phyloP scores from a whole-genome alignment of 148 eudicot species.

The Amaranthus palmeri region DNA sequence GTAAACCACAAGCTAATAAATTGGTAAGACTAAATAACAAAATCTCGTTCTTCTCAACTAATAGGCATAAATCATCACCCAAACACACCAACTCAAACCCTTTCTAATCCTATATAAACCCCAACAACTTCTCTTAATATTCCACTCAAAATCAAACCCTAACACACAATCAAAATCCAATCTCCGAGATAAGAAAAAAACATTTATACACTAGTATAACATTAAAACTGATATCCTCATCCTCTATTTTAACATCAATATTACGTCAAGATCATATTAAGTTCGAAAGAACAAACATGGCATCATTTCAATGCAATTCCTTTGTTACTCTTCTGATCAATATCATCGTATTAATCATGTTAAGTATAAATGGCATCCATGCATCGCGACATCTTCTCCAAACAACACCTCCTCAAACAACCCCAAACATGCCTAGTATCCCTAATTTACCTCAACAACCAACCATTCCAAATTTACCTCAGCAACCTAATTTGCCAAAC shows the following conservation, averaged over 20 bases:
- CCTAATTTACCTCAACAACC: background rate
- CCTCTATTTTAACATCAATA: too few relatives aligned
- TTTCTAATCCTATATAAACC: background rate
- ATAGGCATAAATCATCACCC: background rate
- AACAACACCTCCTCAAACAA: background rate
- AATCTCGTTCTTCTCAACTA: constrained; percentile 7
- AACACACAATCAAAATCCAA: background rate
- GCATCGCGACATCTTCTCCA: constrained; percentile 6
- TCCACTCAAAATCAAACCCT: background rate
- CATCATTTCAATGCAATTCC: background rate
- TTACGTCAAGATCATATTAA: too few relatives aligned
- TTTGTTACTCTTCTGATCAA: background rate
- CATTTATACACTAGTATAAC: background rate
- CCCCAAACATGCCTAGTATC: background rate
- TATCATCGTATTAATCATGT: background rate
- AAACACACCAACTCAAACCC: background rate
- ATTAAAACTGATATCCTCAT: too few relatives aligned
- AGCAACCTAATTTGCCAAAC: background rate
- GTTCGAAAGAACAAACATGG: background rate
- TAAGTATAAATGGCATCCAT: background rate
- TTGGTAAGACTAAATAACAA: constrained; percentile 1
- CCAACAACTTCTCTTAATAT: background rate
- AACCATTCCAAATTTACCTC: background rate
- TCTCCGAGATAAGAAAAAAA: background rate
- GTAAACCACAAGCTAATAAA: background rate